Evolutionary conservation across 768 basidiomycete genomes (phyloP), one percentile per base, ranked within the genome.

Genomic region (Gloeopeniophorella convolvens): DNA sequence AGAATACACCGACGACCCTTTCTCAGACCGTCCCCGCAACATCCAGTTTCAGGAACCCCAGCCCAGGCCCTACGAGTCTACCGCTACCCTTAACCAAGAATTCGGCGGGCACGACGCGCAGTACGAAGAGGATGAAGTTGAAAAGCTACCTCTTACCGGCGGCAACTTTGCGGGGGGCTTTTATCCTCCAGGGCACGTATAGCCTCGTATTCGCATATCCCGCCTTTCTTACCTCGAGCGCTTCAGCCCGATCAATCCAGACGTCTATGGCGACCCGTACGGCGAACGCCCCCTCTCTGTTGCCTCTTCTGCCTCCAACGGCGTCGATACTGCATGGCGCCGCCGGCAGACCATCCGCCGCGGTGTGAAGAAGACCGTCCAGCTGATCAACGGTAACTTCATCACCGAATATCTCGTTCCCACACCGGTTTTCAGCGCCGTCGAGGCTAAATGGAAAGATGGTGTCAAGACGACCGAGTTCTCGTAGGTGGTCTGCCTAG

Each of bases 361-460:
- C 45, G 85, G 90, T 51, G 89, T 92, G 20, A 94, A 91, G n/a
- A 85, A 89, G 61, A 89, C 86, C 64, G 87, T 98, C 72, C 88
- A 89, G 65, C 82, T 97, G 57, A 95, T 91, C 8, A 77, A 91
- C 42, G 94, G 94, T 51, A 88, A 94, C 62, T 95, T 92, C 69
- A 87, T 95, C 67, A 77, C 82, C 27, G 93, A 96, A 60, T 92
- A 94, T 63, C 72, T 81, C 6, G 92, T 94, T 1, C 92, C 92
- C 2, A 84, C 85, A 0, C 85, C 91, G 3, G 81, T 95, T 45
- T 76, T 73, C 60, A 85, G 82, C 51, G 90, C 90, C 18, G 82
- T 90, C 30, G 91, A 96, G 67, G 67, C 75, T 31, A 87, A 85
- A 65, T 94, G 82, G 72, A 69, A 78, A n/a, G 64, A 67, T 51